These are phyloP conservation scores for Thoreauomyces humboldtii DNA, from an alignment of 192 early-diverging fungal genomes.

Conservation along the genomic window DNA sequence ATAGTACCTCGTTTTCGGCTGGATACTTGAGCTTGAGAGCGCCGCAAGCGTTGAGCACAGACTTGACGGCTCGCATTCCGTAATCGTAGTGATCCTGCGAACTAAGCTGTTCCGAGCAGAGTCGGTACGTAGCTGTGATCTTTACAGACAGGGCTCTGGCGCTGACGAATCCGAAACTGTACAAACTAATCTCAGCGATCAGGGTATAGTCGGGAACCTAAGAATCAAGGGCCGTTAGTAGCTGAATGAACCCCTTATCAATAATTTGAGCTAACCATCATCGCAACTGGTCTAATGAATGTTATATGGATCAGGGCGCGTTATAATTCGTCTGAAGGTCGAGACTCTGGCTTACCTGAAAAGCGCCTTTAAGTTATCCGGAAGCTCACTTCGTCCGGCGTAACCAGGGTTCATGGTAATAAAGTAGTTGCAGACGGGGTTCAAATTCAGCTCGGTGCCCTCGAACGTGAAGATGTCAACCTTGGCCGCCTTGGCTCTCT, in stretches of 20 bases:
- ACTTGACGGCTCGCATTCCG: slow-evolving; percentile 63
- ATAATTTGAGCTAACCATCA: slow-evolving; percentile 42
- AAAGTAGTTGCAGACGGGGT: slow-evolving; percentile 52
- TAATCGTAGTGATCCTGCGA: slow-evolving; percentile 67
- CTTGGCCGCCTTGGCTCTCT: slow-evolving; percentile 57
- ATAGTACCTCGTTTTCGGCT: slow-evolving; percentile 53
- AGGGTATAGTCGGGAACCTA: slow-evolving; percentile 62
- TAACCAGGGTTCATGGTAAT: slow-evolving; percentile 71
- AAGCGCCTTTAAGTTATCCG: slow-evolving; percentile 61
- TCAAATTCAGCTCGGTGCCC: slow-evolving; percentile 56
- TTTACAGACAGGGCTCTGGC: slow-evolving; percentile 55
- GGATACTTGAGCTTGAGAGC: slow-evolving; percentile 61
- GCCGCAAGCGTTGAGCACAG: slow-evolving; percentile 53
- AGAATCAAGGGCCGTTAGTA: neutral
- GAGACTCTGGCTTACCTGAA: slow-evolving; percentile 36
- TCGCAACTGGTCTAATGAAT: slow-evolving; percentile 51
- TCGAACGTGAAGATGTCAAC: slow-evolving; percentile 57
- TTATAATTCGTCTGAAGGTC: no score
- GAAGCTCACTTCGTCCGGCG: slow-evolving; percentile 59
- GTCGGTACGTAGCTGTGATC: slow-evolving; percentile 57
- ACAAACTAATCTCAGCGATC: slow-evolving; percentile 63
- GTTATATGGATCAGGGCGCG: no score
- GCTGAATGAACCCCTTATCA: no score
- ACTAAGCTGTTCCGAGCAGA: slow-evolving; percentile 61
- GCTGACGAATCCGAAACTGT: slow-evolving; percentile 61